Evolutionary conservation across 805 yeast species (phyloP).

Genomic region (Ogataea saltuana): DNA sequence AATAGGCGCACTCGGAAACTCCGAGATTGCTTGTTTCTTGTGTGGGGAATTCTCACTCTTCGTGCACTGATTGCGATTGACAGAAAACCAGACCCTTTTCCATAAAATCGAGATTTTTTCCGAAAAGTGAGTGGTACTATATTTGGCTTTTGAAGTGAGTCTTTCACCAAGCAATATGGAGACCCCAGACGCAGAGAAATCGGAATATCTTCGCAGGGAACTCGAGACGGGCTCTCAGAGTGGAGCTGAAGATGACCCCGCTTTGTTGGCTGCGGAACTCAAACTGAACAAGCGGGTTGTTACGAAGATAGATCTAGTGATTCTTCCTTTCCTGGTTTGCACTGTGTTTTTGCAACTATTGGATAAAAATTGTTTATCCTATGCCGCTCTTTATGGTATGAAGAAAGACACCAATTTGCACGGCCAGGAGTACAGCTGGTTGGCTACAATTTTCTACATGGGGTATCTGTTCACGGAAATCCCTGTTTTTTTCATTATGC

Average conservation of each 20-base stretch:
- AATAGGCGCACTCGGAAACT: neutral
- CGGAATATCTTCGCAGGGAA: constrained; percentile 2
- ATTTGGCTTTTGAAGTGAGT: too few species aligned
- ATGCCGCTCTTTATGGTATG: constrained; percentile 49
- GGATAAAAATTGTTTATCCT: constrained; percentile 45
- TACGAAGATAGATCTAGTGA: constrained; percentile 25
- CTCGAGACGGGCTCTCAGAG: neutral
- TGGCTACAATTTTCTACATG: constrained; percentile 60
- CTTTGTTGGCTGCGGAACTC: constrained; percentile 17
- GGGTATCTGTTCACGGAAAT: constrained; percentile 63
- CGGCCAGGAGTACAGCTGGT: constrained; percentile 53
- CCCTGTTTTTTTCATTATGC: constrained; percentile 43
- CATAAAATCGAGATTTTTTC: too few species aligned
- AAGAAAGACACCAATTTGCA: constrained; percentile 39
- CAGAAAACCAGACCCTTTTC: too few species aligned
- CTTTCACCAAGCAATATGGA: too few species aligned
- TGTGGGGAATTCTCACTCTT: neutral
- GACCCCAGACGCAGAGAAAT: constrained; percentile 3
- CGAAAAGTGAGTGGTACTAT: too few species aligned
- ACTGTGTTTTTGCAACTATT: constrained; percentile 32
- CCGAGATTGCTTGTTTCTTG: neutral
- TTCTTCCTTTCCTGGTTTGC: constrained; percentile 33
- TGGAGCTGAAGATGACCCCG: constrained; percentile 15
- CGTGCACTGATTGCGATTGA: neutral
- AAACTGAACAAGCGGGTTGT: constrained; percentile 24